These are phyloP conservation scores for Penicillium sp. DNA, from an alignment of 2,329 filamentous ascomycete genomes.

Conservation along the genomic window DNA sequence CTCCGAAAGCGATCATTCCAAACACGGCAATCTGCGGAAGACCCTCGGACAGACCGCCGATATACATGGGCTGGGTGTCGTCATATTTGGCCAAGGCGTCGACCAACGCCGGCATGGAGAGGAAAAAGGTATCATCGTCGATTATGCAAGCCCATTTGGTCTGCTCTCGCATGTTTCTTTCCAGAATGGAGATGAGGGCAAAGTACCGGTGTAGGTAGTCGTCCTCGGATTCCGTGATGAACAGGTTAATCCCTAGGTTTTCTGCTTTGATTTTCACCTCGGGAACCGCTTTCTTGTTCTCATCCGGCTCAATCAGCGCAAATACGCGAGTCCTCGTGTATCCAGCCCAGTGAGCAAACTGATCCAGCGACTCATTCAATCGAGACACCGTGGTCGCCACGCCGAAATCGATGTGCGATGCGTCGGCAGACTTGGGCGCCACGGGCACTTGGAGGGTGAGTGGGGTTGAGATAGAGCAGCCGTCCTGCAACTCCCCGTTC, in stretches of 20 bases:
- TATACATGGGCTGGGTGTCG: slow-evolving; percentile 55
- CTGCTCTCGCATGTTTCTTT: slow-evolving; percentile 47
- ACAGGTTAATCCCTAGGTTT: slow-evolving; percentile 48
- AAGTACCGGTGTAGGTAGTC: slow-evolving; percentile 59
- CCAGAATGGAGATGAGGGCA: slow-evolving; percentile 57
- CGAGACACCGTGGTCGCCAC: slow-evolving; percentile 59
- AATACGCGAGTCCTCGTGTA: slow-evolving; percentile 58
- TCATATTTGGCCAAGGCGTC: slow-evolving; percentile 55
- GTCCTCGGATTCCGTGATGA: slow-evolving; percentile 37
- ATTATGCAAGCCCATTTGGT: slow-evolving; percentile 63
- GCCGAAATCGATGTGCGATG: slow-evolving; percentile 60
- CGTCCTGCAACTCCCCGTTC: slow-evolving; percentile 26
- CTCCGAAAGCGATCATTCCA: slow-evolving; percentile 65
- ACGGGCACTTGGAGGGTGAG: slow-evolving; percentile 54
- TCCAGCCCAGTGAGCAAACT: slow-evolving; percentile 62
- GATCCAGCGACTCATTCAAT: slow-evolving; percentile 55
- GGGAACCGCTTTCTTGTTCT: slow-evolving; percentile 22
- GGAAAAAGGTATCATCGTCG: slow-evolving; percentile 69
- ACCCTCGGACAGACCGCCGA: slow-evolving; percentile 64
- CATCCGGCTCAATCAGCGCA: slow-evolving; percentile 54
- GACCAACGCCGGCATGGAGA: slow-evolving; percentile 57
- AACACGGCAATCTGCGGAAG: slow-evolving; percentile 56
- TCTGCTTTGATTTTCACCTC: slow-evolving; percentile 41
- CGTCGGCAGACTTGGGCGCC: slow-evolving; percentile 49
- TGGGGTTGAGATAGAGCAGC: slow-evolving; percentile 49